phyloP scores from a whole-genome alignment of 345 rosid species.

The Crucihimalaya himalaica region DNA sequence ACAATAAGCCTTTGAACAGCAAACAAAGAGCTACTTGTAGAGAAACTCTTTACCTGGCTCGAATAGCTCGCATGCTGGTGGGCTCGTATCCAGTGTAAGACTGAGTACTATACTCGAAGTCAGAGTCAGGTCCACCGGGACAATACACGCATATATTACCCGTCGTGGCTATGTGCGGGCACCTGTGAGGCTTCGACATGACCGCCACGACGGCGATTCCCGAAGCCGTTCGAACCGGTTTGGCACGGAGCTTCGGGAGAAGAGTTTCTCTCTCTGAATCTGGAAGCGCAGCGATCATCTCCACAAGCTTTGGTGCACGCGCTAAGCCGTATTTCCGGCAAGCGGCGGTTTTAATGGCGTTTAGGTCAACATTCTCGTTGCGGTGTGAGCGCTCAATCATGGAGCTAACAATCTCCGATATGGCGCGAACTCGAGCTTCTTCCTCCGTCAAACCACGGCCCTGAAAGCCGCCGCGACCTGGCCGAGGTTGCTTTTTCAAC shows the following conservation, averaged over 20 bases:
- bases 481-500: conserved; percentile 65
- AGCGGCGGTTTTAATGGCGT: conserved; percentile 85
- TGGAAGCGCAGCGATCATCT: conserved; percentile 97
- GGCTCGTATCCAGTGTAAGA: conserved; percentile 99
- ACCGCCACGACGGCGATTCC: conserved; percentile 98
- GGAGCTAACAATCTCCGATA: conserved; percentile 84
- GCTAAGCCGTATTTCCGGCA: conserved; percentile 94
- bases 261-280: conserved; percentile 87
- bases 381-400: conserved; percentile 94
- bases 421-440: conserved; percentile 93
- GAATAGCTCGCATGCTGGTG: conserved; percentile 98
- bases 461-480: conserved; percentile 88
- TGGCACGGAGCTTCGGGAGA: conserved; percentile 96
- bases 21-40: too few species aligned
- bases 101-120: conserved; percentile 98
- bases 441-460: conserved; percentile 87
- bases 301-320: conserved; percentile 93
- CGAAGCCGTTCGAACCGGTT: conserved; percentile 96
- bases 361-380: conserved; percentile 92
- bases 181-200: conserved; percentile 98
- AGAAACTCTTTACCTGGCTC: conserved; percentile 74
- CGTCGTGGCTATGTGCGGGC: conserved; percentile 97
- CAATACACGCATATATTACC: conserved; percentile 98
- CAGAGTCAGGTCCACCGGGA: conserved; percentile 98
- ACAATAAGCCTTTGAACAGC: too few species aligned